A percentile compares a stretch with the other conserved stretches of the same genome.
These are phyloP conservation scores for Trichocladium uniseriatum DNA, from an alignment of 495 filamentous ascomycete species.

Conservation along the genomic window DNA sequence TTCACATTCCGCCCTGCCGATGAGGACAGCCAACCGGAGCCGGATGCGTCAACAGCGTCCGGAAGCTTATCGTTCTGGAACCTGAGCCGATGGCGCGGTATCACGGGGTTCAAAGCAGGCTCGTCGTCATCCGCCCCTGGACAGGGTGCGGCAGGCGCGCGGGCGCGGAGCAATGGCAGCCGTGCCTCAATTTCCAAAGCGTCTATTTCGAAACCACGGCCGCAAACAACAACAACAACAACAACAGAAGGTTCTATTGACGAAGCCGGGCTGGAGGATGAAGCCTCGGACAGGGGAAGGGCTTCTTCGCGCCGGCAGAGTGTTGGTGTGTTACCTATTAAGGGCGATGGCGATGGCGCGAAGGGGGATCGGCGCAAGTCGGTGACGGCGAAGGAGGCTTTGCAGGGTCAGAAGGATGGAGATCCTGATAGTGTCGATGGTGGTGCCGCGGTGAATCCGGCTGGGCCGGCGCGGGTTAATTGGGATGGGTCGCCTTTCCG, in stretches of 20 bases:
- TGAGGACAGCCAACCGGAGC: conserved; percentile 18
- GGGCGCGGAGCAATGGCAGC: conserved; percentile 11
- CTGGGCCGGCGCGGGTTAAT: too few species aligned
- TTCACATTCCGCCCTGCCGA: conserved; percentile 31
- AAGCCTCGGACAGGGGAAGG: background rate
- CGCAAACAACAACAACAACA: too few species aligned
- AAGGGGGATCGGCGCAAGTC: conserved; percentile 17
- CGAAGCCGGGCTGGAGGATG: too few species aligned
- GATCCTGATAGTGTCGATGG: too few species aligned
- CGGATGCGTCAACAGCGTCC: too few species aligned
- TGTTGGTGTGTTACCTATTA: background rate
- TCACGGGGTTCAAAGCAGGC: conserved; percentile 21
- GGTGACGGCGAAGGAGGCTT: conserved; percentile 1
- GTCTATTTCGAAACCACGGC: background rate
- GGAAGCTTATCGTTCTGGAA: conserved; percentile 33
- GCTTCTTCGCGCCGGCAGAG: background rate
- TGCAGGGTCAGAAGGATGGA: too few species aligned
- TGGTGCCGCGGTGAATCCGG: too few species aligned
- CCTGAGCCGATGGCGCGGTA: conserved; percentile 35
- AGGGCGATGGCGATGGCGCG: background rate
- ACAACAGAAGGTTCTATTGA: too few species aligned
- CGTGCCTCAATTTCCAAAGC: conserved; percentile 8
- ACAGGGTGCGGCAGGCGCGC: background rate
- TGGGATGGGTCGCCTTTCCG: too few species aligned
- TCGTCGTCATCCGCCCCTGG: background rate